Conservation (phyloP, 345 rosid genomes). For the Reutealis trisperma region DNA sequence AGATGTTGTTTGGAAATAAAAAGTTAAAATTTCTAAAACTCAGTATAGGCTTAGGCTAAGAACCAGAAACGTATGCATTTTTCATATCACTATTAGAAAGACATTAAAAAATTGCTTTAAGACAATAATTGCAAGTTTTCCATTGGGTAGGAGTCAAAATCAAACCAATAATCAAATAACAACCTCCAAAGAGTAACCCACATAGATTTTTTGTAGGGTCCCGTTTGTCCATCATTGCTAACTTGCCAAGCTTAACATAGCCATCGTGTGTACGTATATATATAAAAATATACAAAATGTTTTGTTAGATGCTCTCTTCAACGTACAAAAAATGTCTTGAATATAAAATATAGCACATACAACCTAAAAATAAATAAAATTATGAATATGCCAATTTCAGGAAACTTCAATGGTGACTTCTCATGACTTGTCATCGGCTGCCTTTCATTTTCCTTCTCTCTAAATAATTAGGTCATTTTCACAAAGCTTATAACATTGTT, state of each 20-base stretch:
- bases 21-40: too few relatives aligned
- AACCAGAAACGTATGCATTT: too few relatives aligned
- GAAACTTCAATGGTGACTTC: constrained; percentile 35
- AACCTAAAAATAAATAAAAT: not conserved
- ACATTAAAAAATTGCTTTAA: not conserved
- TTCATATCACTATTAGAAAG: not conserved
- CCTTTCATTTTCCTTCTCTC: constrained; percentile 28
- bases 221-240: not conserved
- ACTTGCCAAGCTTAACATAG: not conserved
- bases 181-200: constrained; percentile 20
- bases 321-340: not conserved
- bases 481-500: not conserved
- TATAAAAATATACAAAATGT: not conserved
- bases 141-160: constrained; percentile 30
- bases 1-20: too few relatives aligned
- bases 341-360: not conserved
- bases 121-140: constrained; percentile 21
- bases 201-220: constrained; percentile 33
- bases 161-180: constrained; percentile 24
- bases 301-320: constrained; percentile 7
- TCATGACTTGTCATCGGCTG: constrained; percentile 21
- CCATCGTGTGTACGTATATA: not conserved
- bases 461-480: constrained; percentile 23
- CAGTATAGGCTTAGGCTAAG: too few relatives aligned
- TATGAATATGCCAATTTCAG: constrained; percentile 13